Base-by-base conservation (phyloP, 2,329 filamentous ascomycete species). In the Talaromyces sp. region DNA sequence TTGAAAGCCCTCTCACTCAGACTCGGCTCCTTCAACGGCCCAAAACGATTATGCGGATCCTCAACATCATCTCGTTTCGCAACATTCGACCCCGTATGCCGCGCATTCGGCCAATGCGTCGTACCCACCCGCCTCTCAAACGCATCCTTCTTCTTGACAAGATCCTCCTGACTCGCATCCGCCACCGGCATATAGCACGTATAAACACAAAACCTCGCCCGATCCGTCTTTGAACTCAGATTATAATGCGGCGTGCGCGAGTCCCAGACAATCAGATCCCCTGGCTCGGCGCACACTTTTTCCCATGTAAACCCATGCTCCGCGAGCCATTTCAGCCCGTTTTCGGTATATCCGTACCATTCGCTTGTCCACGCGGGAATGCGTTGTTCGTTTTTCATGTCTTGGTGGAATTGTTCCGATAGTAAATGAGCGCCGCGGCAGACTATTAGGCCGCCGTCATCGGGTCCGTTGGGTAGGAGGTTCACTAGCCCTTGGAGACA, bases 191-290 rank as follows among this genome's bases (percentile, higher is more conserved):
- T 75, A 68, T 74, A 72, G 65, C 72, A 75, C 10, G 59, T 71
- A 63, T 77, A 78, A 57, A 73, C 69, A 4, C 74, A 70, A 39
- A 73, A 65, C 9, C 76, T 68, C 57, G 75, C 71, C 28, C 72
- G 69, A n/a, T 75, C 65, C 7, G 69, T 70, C 57, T 75, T 71
- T 6, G 75, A 72, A 2, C 74, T 62, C 9, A 66, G 61, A 54
- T 72, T 73, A 64, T 78, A 82, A 67, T 83, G 81, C 57, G 82
- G 76, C 0, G 78, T 79, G 4, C 81, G 69, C 8, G 75, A 77
- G 63, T 81, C 79, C 80, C 79, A 80, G 8, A 81, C 68, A 2
- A 80, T 72, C 62, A 80, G 67, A 61, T 80, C 78, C 5, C 78
- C 78, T 8, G 77, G 74, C n/a, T 77, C 78, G 17, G 73, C 68